Percentiles rank a stretch among this genome's conserved stretches.
phyloP scores from a whole-genome alignment of 164 flowering plant species.

The Warburgia ugandensis region DNA sequence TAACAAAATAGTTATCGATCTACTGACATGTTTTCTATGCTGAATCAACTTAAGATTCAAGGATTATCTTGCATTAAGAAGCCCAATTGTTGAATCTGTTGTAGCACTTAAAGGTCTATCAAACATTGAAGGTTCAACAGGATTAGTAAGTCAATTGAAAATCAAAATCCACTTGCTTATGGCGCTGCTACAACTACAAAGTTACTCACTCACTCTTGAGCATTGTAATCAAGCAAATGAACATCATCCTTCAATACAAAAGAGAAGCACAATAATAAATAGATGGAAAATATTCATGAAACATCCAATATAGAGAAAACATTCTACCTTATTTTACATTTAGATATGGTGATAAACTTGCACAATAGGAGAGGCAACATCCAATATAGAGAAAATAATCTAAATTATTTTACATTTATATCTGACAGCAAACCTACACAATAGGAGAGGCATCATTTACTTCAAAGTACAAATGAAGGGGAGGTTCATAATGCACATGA shows the following conservation, averaged over 20 bases:
- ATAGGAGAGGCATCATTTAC: conserved; percentile 39
- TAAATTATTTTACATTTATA: not conserved
- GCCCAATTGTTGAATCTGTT: no score
- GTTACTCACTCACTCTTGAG: conserved; percentile 75
- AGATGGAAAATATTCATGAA: not conserved
- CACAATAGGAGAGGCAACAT: no score
- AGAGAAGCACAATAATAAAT: not conserved
- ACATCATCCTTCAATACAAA: conserved; percentile 29
- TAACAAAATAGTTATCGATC: no score
- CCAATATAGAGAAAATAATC: not conserved
- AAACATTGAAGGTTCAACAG: no score
- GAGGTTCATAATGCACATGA: conserved; percentile 52
- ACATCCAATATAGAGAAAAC: no score
- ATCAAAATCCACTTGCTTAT: conserved; percentile 37
- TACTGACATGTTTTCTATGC: no score
- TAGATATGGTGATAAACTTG: no score
- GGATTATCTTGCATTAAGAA: no score
- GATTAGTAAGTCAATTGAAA: no score
- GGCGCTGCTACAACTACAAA: conserved; percentile 82
- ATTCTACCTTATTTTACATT: no score
- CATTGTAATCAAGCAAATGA: conserved; percentile 78
- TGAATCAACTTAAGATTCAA: no score
- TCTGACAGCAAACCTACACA: conserved; percentile 48
- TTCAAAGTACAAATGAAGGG: conserved; percentile 50
- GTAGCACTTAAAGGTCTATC: no score